A percentile compares a stretch with the other conserved stretches of the same genome.
Evolutionary conservation across 2,329 filamentous ascomycete species (phyloP).

Genomic region (Exophiala lecanii-corni): DNA sequence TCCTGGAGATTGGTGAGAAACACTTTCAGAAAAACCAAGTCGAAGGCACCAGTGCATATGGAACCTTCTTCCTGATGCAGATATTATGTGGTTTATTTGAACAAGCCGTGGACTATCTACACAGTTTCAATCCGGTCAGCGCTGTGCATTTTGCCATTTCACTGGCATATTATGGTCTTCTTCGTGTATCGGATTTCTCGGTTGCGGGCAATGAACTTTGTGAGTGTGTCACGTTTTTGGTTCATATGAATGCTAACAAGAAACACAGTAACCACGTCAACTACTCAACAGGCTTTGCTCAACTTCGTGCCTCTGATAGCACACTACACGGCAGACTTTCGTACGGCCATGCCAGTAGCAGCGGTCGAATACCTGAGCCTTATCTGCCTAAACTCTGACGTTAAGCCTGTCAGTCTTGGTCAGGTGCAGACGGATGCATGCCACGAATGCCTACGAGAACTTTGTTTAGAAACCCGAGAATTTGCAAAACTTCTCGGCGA

Average conservation of each 20-base stretch:
- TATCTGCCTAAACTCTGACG: constrained; percentile 85
- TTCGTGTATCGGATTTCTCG: constrained; percentile 79
- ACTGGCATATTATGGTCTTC: constrained; percentile 80
- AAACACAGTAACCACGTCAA: constrained; percentile 49
- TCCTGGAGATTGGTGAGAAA: constrained; percentile 82
- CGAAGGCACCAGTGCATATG: constrained; percentile 76
- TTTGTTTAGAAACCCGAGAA: constrained; percentile 93
- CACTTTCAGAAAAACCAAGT: constrained; percentile 78
- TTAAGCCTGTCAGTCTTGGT: constrained; percentile 63
- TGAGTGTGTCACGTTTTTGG: constrained; percentile 34
- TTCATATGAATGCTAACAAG: constrained; percentile 21
- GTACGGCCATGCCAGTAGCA: constrained; percentile 79
- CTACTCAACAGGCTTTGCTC: constrained; percentile 64
- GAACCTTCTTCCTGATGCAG: constrained; percentile 90
- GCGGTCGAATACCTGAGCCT: constrained; percentile 90
- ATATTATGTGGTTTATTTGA: constrained; percentile 90
- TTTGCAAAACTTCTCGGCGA: constrained; percentile 93
- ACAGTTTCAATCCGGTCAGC: constrained; percentile 85
- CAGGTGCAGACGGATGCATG: constrained; percentile 75
- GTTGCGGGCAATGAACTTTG: constrained; percentile 65
- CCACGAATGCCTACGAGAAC: constrained; percentile 86
- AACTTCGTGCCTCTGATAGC: constrained; percentile 93
- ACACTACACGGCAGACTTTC: constrained; percentile 94
- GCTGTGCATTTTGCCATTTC: constrained; percentile 93
- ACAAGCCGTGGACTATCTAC: constrained; percentile 85